Conservation (phyloP, 2,329 filamentous ascomycete species). For the Colletotrichum neosansevieriae region DNA sequence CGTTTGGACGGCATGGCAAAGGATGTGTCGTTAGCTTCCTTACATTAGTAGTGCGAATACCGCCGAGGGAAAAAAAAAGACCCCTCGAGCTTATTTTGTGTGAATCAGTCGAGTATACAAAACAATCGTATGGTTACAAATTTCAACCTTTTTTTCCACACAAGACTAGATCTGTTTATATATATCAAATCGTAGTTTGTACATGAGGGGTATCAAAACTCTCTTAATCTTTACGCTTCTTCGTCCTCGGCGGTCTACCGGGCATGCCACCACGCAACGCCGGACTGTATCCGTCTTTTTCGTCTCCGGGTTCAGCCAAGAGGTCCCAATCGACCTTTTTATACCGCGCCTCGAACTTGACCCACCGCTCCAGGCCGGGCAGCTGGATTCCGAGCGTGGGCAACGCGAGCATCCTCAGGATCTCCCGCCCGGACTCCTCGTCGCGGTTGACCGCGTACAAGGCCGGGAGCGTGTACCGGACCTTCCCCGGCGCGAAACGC, state of each 20-base stretch:
- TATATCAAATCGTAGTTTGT: not conserved
- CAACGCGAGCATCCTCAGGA: slow-evolving; percentile 62
- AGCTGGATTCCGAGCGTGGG: slow-evolving; percentile 64
- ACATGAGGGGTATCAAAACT: slow-evolving; percentile 5
- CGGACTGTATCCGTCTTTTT: not conserved
- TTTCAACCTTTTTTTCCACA: too few relatives aligned
- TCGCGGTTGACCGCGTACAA: slow-evolving; percentile 59
- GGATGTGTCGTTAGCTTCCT: not conserved
- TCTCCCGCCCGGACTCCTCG: slow-evolving; percentile 37
- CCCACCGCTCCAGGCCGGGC: slow-evolving; percentile 60
- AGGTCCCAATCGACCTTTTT: slow-evolving; percentile 60
- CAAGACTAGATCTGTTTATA: too few relatives aligned
- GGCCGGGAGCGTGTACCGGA: slow-evolving; percentile 67
- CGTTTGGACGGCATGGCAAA: slow-evolving; percentile 7
- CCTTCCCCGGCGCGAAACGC: slow-evolving; percentile 65
- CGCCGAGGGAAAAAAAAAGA: not conserved
- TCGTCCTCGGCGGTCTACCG: not conserved
- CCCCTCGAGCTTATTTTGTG: too few relatives aligned
- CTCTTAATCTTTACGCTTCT: too few relatives aligned
- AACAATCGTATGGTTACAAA: not conserved
- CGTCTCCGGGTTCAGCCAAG: slow-evolving; percentile 42
- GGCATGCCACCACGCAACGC: not conserved
- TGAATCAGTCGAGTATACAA: too few relatives aligned
- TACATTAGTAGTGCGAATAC: not conserved
- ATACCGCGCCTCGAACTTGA: slow-evolving; percentile 64